Evolutionary conservation across 768 basidiomycete genomes (phyloP), one percentile per base, ranked within the genome.

Genomic region (Podaxis rugospora): DNA sequence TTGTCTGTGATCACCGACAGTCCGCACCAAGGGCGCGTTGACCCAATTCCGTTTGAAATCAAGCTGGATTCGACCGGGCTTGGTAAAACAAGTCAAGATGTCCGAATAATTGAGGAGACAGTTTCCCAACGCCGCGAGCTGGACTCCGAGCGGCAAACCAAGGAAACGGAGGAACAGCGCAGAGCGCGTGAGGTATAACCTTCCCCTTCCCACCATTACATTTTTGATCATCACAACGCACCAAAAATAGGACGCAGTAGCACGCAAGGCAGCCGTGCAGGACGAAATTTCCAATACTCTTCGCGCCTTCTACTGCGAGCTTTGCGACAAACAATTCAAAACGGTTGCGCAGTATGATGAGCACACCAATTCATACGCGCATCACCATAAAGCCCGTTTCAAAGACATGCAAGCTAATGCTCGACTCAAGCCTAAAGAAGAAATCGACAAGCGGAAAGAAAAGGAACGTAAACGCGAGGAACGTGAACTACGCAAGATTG

Each of bases 321-420:
- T 92, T 18, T 94, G 92, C 75, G 90, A 92, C 63, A 93, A 93
- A 70, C 92, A 94, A 70, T 93, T 93, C 75, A 82, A 87, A 70
- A 93, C 82, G 52, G 89, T 93, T 18, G 86, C 90, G 0, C 92
- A 92, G 67, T 94, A 90, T 66, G 92, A 93, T 64, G 92, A 93
- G 67, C 92, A 94, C 72, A 90, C 89, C 57, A 93, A 93, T 67
- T 92, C 92, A 5, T 93, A 92, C 65, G 89, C 90, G 0, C 91
- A 93, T 68, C 89, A 91, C 66, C 92, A 92, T 75, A 92, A 89
- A 73, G 87, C 87, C 37, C 87, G 92, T 52, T 82, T 87, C 70
- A 87, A 77, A 65, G 91, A 93, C 66, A 90, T 93, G 89, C 89
- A 92, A 74, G 84, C 85, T 28, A 85, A 85, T 53, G 83, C 83